Evolutionary conservation across 345 rosid genomes (phyloP), one percentile per base, ranked within the genome.

Genomic region (Hibiscus tridactylites): DNA sequence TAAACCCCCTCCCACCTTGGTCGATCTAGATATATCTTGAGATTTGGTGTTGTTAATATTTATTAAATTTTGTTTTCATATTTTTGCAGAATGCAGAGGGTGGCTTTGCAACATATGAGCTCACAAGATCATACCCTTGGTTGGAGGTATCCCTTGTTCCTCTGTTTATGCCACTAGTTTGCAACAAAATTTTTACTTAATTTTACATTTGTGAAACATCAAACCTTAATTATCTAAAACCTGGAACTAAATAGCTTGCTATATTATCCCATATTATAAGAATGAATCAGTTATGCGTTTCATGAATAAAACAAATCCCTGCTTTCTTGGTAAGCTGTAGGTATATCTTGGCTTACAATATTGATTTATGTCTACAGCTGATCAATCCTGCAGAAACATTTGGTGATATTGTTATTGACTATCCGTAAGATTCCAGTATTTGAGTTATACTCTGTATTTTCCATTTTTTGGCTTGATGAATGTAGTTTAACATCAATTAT

Each of bases 321-420:
- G 70, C 21, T 67, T 47, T 28, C 29, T 19, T 12, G 16, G 35
- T 6, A 46, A 28, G 58, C 53, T 19, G n/a, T 42, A 65, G 10
- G 24, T 67, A 37, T 37, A 67, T 26, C 0, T 15, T 47, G 3
- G 33, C 58, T 67, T 4, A 67, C 42, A 1, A 6, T 47, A 47
- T 13, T 9, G 46, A 65, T 79, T 73, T 73, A 58, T 73, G 33
- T 75, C 72, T 64, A 70, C 87, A 95, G 99, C 66, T 89, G 76
- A 82, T 95, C 80, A 95, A 95, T 77, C 97, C 97, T 21, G 99
- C 99, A 13, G 99, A 95, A 86, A 92, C 99, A 47, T 95, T 95
- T 85, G 99, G 97, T 21, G 99, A 95, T 80, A 92, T 95, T 31
- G 95, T 95, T 47, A 90, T 95, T 56, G 98, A 95, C 79, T 95